These are phyloP conservation scores for Glaciozyma antarctica DNA, from an alignment of 768 basidiomycete genomes.

Conservation along the genomic window DNA sequence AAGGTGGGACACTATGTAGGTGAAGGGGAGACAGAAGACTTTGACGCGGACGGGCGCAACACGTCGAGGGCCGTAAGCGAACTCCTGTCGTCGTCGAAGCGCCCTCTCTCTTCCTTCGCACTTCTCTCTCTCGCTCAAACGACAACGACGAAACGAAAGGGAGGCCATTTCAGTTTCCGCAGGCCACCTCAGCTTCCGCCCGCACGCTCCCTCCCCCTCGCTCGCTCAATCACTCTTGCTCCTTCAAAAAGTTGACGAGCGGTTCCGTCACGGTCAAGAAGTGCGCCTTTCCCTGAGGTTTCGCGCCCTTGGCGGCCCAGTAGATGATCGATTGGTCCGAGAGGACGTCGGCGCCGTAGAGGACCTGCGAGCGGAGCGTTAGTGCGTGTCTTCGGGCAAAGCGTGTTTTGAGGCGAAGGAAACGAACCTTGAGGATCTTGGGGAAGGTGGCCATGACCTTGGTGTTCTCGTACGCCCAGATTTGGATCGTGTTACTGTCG, in stretches of 20 bases:
- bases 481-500: constrained; percentile 68
- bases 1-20: no score
- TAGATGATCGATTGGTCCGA: constrained; percentile 95
- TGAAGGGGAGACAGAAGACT: no score
- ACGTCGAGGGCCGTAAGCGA: no score
- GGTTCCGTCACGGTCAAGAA: constrained; percentile 81
- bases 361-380: constrained; percentile 49
- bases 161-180: no score
- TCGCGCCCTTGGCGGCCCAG: constrained; percentile 95
- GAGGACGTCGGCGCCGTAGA: constrained; percentile 92
- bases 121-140: no score
- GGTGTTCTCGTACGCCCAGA: constrained; percentile 93
- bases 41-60: no score
- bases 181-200: no score
- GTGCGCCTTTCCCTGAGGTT: constrained; percentile 87
- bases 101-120: no score
- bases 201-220: neutral
- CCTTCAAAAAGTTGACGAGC: constrained; percentile 66
- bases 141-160: no score
- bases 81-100: no score
- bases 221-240: constrained; percentile 11
- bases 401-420: neutral
- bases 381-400: neutral
- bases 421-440: constrained; percentile 72
- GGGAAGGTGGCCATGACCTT: constrained; percentile 90